Evolutionary conservation across 352 stramenopile genomes (phyloP).

Genomic region (Phytopythium delawarense): DNA sequence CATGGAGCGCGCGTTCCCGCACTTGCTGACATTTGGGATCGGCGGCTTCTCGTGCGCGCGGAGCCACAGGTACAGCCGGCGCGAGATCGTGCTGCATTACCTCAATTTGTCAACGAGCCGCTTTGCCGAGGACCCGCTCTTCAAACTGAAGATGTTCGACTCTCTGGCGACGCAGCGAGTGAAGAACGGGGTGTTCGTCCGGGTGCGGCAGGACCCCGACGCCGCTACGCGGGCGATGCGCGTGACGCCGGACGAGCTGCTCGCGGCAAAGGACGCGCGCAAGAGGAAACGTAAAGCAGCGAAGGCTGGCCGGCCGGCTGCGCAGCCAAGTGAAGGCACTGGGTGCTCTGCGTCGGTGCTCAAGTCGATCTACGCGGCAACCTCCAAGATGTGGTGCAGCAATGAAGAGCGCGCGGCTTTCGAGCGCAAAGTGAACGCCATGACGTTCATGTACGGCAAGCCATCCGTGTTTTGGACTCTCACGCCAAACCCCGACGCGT

Average conservation of each 20-base stretch:
- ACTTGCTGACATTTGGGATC: slow-evolving; percentile 18
- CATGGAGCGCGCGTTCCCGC: slow-evolving; percentile 18
- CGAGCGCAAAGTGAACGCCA: slow-evolving; percentile 11
- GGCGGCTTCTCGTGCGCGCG: slow-evolving; percentile 12
- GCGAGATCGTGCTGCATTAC: slow-evolving; percentile 21
- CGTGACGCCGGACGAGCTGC: slow-evolving; percentile 11
- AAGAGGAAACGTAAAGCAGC: neutral
- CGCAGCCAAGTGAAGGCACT: neutral
- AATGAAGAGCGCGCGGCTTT: slow-evolving; percentile 20
- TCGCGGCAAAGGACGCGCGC: neutral
- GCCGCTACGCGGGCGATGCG: slow-evolving; percentile 7
- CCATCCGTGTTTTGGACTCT: slow-evolving; percentile 28
- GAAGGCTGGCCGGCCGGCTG: too few species aligned
- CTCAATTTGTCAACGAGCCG: slow-evolving; percentile 17
- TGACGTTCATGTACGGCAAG: slow-evolving; percentile 13
- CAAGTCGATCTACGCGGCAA: slow-evolving; percentile 10
- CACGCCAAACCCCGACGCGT: slow-evolving; percentile 24
- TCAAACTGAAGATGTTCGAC: slow-evolving; percentile 26
- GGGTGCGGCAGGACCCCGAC: slow-evolving; percentile 12
- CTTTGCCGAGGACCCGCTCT: slow-evolving; percentile 20
- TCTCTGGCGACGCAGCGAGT: slow-evolving; percentile 12
- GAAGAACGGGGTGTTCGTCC: slow-evolving; percentile 15
- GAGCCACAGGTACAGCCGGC: slow-evolving; percentile 12
- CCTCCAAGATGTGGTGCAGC: slow-evolving; percentile 23
- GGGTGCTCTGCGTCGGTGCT: neutral